These are phyloP conservation scores for Kodamaea alishanica DNA, from an alignment of 1,139 yeast species.

Conservation along the genomic window DNA sequence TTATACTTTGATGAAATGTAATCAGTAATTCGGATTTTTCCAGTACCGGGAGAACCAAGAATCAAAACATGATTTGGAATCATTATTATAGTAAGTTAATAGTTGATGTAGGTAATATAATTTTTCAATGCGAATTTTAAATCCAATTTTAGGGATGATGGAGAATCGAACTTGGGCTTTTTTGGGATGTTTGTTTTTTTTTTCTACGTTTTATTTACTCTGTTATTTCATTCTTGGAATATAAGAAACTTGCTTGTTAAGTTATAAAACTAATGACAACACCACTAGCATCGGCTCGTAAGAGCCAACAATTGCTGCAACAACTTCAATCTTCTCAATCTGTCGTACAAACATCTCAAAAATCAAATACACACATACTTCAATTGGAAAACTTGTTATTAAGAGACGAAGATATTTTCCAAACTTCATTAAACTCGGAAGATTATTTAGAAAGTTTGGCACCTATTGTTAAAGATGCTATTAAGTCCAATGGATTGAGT, in stretches of 20 bases:
- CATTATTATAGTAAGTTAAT: conserved; percentile 8
- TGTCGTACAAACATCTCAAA: conserved; percentile 1
- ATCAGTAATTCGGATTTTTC: conserved; percentile 32
- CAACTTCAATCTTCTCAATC: too few relatives aligned
- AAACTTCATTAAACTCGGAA: conserved; percentile 54
- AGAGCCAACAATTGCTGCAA: conserved; percentile 1
- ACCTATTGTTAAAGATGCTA: conserved; percentile 71
- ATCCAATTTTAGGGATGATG: too few relatives aligned
- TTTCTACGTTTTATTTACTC: neutral
- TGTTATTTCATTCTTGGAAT: too few relatives aligned
- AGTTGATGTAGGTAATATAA: too few relatives aligned
- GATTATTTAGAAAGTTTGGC: conserved; percentile 78
- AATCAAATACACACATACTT: conserved; percentile 24
- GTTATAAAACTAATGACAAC: conserved; percentile 1
- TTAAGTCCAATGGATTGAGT: conserved; percentile 52
- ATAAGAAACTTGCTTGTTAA: neutral
- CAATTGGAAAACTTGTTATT: conserved; percentile 40
- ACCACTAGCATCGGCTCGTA: conserved; percentile 1
- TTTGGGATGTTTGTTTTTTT: neutral
- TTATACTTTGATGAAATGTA: conserved; percentile 15
- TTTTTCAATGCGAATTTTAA: too few relatives aligned
- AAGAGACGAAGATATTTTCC: conserved; percentile 46
- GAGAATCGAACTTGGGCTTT: too few relatives aligned
- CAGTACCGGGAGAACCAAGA: conserved; percentile 37
- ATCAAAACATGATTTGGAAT: conserved; percentile 33